Evolutionary conservation across 2,329 filamentous ascomycete genomes (phyloP), one percentile per base, ranked within the genome.

Genomic region (Pezicula radicicola): DNA sequence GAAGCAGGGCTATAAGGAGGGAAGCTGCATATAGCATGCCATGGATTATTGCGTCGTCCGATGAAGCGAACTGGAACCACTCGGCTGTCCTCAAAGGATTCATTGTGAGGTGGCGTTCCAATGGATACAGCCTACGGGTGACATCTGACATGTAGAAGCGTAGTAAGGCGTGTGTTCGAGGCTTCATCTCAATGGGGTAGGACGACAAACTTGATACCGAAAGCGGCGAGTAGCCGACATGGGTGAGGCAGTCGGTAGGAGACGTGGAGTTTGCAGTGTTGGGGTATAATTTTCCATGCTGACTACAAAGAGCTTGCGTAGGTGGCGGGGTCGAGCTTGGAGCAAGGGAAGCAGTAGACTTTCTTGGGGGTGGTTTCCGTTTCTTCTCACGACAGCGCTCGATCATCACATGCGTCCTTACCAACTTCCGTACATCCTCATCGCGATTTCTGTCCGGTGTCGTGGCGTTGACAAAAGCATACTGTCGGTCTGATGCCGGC

Each of bases 31-130:
- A 62, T 13, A 62, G 41, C 45, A 61, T 48, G 2, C 50, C 56
- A 46, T 59, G 55, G 10, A 63, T 43, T 53, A 61, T 59, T 3
- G 54, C 56, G 16, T 56, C 49, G 53, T 63, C 60, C 2, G 46
- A 50, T 6, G 58, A 51, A 0, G 61, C 60, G 33, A 51, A 58
- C 8, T 46, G 57, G 19, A 63, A 57, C 60, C 61, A 62, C 25
- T 48, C 41, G 13, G 53, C 35, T 27, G 51, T 57, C 13, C 48
- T 33, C 10, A 62, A 25, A 8, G 55, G 56, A 50, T 60, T 60
- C 2, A 46, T 50, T 19, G 50, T 51, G 1, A 61, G 45, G 36
- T 41, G 50, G 37, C 18, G 35, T 12, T 51, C 43, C 9, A 58
- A 41, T 2, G 58, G 52, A 33, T 53, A 59, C 35, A 61, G 49